Percentiles rank a stretch among this genome's conserved stretches.
Evolutionary conservation across 495 filamentous ascomycete species (phyloP).

Genomic region (Thermothielavioides terrestris): DNA sequence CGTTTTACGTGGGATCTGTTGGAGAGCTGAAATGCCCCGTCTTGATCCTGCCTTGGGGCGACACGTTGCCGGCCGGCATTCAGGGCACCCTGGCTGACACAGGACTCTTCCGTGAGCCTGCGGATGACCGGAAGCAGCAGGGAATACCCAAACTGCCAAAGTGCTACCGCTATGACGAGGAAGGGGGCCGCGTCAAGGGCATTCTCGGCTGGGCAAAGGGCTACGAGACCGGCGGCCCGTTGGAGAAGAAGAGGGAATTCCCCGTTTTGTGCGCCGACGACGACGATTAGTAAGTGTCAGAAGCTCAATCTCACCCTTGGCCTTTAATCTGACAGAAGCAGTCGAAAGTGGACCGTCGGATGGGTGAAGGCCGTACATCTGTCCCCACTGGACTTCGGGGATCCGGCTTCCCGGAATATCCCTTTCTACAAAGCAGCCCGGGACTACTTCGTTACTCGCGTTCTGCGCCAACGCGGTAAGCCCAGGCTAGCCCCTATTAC

Average conservation of each 20-base stretch:
- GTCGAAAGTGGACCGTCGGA: slow-evolving; percentile 17
- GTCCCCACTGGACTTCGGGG: slow-evolving; percentile 18
- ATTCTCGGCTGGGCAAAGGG: slow-evolving; percentile 34
- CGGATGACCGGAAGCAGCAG: not conserved
- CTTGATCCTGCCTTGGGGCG: slow-evolving; percentile 33
- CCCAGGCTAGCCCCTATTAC: too few relatives aligned
- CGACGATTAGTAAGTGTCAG: slow-evolving; percentile 11
- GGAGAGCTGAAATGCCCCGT: slow-evolving; percentile 27
- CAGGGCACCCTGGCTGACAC: slow-evolving; percentile 22
- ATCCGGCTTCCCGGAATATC: slow-evolving; percentile 9
- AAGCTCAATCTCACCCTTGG: not conserved
- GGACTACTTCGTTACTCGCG: slow-evolving; percentile 7
- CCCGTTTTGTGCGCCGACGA: slow-evolving; percentile 37
- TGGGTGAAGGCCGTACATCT: slow-evolving; percentile 22
- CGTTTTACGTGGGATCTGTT: slow-evolving; percentile 28
- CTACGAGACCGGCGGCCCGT: slow-evolving; percentile 30
- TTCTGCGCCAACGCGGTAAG: not conserved
- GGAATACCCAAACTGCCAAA: slow-evolving; percentile 16
- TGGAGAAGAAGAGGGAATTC: slow-evolving; percentile 30
- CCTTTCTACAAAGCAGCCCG: slow-evolving; percentile 12
- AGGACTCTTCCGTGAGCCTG: slow-evolving; percentile 24
- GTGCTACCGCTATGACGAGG: slow-evolving; percentile 27
- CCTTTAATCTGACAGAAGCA: not conserved
- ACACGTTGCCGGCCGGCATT: slow-evolving; percentile 25
- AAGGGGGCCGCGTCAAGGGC: not conserved